Evolutionary conservation across 129 eudicot genomes (phyloP), one percentile per base, ranked within the genome.

Genomic region (Ambrosia artemisiifolia): DNA sequence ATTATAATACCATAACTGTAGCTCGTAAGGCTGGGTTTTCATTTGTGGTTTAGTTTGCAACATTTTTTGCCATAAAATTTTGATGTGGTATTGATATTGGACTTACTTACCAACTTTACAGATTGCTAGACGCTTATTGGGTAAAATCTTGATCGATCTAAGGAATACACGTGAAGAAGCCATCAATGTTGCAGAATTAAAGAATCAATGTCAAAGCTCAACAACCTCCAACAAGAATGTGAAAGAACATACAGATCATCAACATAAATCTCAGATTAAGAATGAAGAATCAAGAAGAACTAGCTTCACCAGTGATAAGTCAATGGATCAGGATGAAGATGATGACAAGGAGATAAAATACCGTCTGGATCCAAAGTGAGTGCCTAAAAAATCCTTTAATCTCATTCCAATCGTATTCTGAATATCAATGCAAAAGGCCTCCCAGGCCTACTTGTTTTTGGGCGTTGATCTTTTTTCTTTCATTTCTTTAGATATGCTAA

Each of bases 131-230:
- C 96, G 96, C 40, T 81, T 94, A 79, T 77, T 94, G 89, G 99
- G 99, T 69, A 94, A 94, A 72, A 84, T 94, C 42, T 67, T 94
- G 83, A 94, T 94, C 28, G 99, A 94, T 81, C 76, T 94, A 81
- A 86, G 97, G 80, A 94, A 94, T 76, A 94, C 99, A 71, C 93
- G 96, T 10, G 97, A 90, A 75, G 99, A 94, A 90, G 99, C 99
- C 47, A 84, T 88, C 48, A 86, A 85, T 79, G 89, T 94, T 48
- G 96, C 99, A 43, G 97, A 88, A 83, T 28, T 94, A 77, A 94
- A 90, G 89, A 79, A 85, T 80, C 79, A 65, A 69, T 87, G 86
- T 33, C 96, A 87, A 32, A 65, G 75, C 55, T 70, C 73, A 65
- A 69, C 78, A 38, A 64, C 81, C 54, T 40, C 79, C 59, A 34